Base-by-base conservation (phyloP, 164 flowering plant genomes). In the Echeveria elegans region DNA sequence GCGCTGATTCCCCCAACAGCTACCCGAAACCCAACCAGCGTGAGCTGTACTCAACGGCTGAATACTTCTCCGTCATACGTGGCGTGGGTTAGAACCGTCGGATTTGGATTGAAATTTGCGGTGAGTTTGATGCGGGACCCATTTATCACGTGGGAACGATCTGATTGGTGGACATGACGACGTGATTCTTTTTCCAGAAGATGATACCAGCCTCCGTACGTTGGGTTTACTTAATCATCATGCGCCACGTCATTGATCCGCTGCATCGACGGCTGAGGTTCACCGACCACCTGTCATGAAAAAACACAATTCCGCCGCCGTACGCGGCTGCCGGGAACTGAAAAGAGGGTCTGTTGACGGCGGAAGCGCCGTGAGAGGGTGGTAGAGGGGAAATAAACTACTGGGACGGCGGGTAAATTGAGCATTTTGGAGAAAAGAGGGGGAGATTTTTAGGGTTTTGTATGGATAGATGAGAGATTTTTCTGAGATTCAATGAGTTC, bases 71-170 rank as follows among this genome's bases (percentile, higher is more conserved):
- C 0, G 15, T 26, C 1, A 29, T 66, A 74, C 80, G 83, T 82
- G 80, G 14, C 16, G 0, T 1, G 56, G 23, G n/a, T 32, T 0
- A 0, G 0, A 28, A 8, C 6, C 78, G 74, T 76, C 4, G 47
- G 79, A 76, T 75, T 78, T 66, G 69, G 74, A 34, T 60, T 72
- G 69, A 75, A 71, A 69, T 76, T 77, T 79, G 69, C 78, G 82
- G 82, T 75, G 74, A 69, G 36, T 21, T 29, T 14, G 41, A 15
- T 10, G 38, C 40, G 69, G 76, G 76, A 64, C 31, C 78, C 70
- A 66, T 12, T 16, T 2, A 29, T 6, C 8, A 29, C 31, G 73
- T 29, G 74, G 80, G 74, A 70, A 70, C 71, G 73, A 72, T 59
- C 29, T 23, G 21, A 66, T 65, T 63, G 70, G 64, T 61, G 53